Percentiles rank a stretch among this genome's conserved stretches.
phyloP scores from a whole-genome alignment of 2,329 filamentous ascomycete species.

The Dichotomopilus funicola region DNA sequence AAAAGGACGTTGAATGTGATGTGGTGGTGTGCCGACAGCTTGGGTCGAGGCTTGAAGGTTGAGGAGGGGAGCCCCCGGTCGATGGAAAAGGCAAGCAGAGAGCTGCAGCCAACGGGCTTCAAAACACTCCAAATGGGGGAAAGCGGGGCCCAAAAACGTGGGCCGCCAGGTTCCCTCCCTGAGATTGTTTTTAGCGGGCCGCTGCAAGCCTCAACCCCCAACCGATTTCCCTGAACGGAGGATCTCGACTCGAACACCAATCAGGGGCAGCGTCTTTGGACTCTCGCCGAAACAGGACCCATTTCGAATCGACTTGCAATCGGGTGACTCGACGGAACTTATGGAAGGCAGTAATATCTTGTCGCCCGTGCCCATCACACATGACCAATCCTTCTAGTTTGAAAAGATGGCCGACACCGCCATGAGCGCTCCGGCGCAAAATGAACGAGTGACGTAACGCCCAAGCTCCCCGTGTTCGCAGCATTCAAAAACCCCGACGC shows the following conservation, averaged over 20 bases:
- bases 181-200: neutral
- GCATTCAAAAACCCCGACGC: too few species aligned
- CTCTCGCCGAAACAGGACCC: neutral
- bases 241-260: neutral
- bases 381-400: too few species aligned
- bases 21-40: neutral
- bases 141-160: constrained; percentile 13
- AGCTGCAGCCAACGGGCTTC: constrained; percentile 11
- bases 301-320: neutral
- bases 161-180: constrained; percentile 5
- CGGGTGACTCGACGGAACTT: neutral
- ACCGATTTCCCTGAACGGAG: neutral
- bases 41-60: neutral
- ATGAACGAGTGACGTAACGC: too few species aligned
- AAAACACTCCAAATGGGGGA: neutral
- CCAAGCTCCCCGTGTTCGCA: too few species aligned
- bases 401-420: too few species aligned
- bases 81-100: neutral
- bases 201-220: neutral
- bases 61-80: neutral
- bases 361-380: too few species aligned
- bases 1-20: too few species aligned
- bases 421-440: too few species aligned
- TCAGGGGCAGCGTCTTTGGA: neutral
- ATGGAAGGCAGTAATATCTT: too few species aligned